Evolutionary conservation across 1,284 basidiomycete genomes (phyloP).

Genomic region (Phellopilus nigrolimitatus): DNA sequence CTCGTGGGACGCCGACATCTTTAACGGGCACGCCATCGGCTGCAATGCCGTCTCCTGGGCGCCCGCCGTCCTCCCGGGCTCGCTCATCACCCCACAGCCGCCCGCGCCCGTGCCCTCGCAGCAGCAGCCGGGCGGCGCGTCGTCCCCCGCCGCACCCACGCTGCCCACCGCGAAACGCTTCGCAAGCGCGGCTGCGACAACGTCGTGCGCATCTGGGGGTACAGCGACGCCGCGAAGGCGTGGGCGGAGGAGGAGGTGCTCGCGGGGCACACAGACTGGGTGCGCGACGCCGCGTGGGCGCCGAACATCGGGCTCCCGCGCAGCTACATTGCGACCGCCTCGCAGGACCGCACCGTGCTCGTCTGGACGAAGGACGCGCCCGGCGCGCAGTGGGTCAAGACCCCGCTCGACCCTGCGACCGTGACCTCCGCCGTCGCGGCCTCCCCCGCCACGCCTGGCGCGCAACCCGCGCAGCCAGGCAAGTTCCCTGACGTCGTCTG

Average conservation of each 20-base stretch:
- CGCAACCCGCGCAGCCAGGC: conserved; percentile 36
- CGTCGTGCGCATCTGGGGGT: conserved; percentile 93
- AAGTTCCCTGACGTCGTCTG: conserved; percentile 96
- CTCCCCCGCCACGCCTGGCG: conserved; percentile 31
- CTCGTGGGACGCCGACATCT: conserved; percentile 93
- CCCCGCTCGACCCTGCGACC: conserved; percentile 73
- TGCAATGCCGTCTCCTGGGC: conserved; percentile 99
- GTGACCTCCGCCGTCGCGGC: conserved; percentile 39
- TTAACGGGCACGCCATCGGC: conserved; percentile 93
- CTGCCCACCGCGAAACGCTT: conserved; percentile 72
- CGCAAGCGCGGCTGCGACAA: conserved; percentile 97
- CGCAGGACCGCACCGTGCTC: conserved; percentile 90
- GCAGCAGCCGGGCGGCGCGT: conserved; percentile 27
- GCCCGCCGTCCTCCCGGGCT: conserved; percentile 83
- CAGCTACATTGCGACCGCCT: conserved; percentile 93
- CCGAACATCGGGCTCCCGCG: conserved; percentile 94
- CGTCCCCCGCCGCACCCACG: conserved; percentile 20
- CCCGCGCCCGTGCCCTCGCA: conserved; percentile 30
- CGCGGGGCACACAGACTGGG: conserved; percentile 95
- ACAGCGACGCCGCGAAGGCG: conserved; percentile 68
- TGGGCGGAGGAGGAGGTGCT: conserved; percentile 89
- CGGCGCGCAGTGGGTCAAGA: conserved; percentile 80
- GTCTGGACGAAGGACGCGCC: conserved; percentile 91
- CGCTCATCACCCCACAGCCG: conserved; percentile 65
- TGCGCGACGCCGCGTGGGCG: conserved; percentile 96